Conservation (phyloP, 768 basidiomycete species). For the Cystobasidium tubakii region DNA sequence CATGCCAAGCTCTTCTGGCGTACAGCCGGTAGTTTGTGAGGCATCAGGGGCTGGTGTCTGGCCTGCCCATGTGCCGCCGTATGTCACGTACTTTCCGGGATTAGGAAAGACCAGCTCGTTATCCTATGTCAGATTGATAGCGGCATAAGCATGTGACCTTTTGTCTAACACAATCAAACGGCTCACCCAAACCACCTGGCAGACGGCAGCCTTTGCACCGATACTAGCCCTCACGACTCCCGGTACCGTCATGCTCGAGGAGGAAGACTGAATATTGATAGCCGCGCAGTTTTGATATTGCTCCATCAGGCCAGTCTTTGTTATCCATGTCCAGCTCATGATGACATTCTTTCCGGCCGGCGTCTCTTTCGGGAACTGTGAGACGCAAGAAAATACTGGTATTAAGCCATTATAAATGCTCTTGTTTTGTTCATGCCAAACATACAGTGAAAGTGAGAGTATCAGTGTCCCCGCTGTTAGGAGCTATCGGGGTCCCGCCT, state of each 20-base stretch:
- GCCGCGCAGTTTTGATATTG: slow-evolving; percentile 29
- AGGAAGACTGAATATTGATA: slow-evolving; percentile 11
- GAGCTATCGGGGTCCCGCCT: too few relatives aligned
- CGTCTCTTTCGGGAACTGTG: slow-evolving; percentile 3
- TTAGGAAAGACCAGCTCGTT: slow-evolving; percentile 30
- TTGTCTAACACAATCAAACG: too few relatives aligned
- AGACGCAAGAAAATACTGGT: not conserved
- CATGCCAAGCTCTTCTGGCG: not conserved
- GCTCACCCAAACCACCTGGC: slow-evolving; percentile 19
- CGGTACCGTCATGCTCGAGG: slow-evolving; percentile 13
- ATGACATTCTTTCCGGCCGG: slow-evolving; percentile 26
- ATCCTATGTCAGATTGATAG: not conserved
- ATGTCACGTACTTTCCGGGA: slow-evolving; percentile 18
- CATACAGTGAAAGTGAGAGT: too few relatives aligned
- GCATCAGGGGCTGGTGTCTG: not conserved
- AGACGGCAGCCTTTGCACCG: not conserved
- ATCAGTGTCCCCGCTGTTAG: too few relatives aligned
- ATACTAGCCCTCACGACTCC: not conserved
- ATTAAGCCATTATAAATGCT: too few relatives aligned
- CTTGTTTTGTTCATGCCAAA: too few relatives aligned
- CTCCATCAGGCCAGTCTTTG: not conserved
- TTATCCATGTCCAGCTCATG: slow-evolving; percentile 6
- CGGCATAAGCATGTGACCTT: too few relatives aligned
- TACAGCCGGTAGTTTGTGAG: not conserved
- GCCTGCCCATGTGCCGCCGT: slow-evolving; percentile 17